These are phyloP conservation scores for Lipomyces spencermartinsiae DNA, from an alignment of 805 yeast species.

Conservation along the genomic window DNA sequence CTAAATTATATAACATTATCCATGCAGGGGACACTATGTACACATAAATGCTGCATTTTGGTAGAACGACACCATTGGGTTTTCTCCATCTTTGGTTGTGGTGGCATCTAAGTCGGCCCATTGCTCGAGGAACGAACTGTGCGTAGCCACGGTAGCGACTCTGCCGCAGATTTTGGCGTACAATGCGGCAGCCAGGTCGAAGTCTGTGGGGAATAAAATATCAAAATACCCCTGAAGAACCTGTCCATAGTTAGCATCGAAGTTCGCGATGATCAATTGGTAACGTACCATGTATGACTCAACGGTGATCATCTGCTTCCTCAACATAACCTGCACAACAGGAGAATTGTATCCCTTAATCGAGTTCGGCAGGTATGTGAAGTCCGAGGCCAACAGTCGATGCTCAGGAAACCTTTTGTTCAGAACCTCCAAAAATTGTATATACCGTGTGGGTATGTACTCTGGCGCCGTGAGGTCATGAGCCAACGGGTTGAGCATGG, in stretches of 20 bases:
- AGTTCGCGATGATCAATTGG: background rate
- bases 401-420: slow-evolving; percentile 75
- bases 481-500: slow-evolving; percentile 66
- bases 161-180: slow-evolving; percentile 71
- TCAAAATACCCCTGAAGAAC: slow-evolving; percentile 76
- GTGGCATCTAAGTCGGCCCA: slow-evolving; percentile 78
- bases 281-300: slow-evolving; percentile 68
- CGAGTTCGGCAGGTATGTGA: slow-evolving; percentile 52
- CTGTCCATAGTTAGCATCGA: background rate
- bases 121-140: slow-evolving; percentile 65
- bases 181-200: slow-evolving; percentile 62
- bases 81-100: slow-evolving; percentile 76
- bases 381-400: slow-evolving; percentile 75
- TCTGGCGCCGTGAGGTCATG: slow-evolving; percentile 74
- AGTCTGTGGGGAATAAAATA: slow-evolving; percentile 86
- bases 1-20: background rate
- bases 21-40: slow-evolving; percentile 25
- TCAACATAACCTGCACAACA: slow-evolving; percentile 77
- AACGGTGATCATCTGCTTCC: slow-evolving; percentile 70
- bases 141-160: slow-evolving; percentile 59
- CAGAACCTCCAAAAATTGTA: slow-evolving; percentile 68
- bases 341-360: slow-evolving; percentile 70
- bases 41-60: slow-evolving; percentile 51
- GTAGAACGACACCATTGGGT: slow-evolving; percentile 81
- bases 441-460: slow-evolving; percentile 77